phyloP scores from a whole-genome alignment of 2,329 filamentous ascomycete species.

The Penicillium sp. region DNA sequence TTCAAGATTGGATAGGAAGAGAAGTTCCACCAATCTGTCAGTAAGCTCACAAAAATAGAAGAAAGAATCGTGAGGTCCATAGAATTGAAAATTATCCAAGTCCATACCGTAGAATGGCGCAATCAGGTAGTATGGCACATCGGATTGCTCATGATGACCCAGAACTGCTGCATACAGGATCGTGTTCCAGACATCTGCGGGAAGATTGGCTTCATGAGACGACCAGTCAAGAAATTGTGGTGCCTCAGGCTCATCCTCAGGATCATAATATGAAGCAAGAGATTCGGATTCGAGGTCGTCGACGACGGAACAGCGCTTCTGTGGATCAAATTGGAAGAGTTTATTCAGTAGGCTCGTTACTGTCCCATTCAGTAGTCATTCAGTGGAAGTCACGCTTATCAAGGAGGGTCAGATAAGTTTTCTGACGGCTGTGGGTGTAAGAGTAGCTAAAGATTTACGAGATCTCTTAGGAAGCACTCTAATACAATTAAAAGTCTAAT shows the following conservation, averaged over 20 bases:
- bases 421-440: slow-evolving; percentile 92
- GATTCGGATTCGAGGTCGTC: slow-evolving; percentile 88
- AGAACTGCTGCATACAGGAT: slow-evolving; percentile 75
- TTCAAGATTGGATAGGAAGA: neutral
- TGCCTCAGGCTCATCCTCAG: slow-evolving; percentile 89
- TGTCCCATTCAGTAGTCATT: slow-evolving; percentile 39
- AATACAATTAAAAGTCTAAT: slow-evolving; percentile 88
- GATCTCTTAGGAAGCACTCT: slow-evolving; percentile 94
- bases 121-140: neutral
- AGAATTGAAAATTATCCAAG: slow-evolving; percentile 2
- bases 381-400: no score
- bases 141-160: slow-evolving; percentile 20
- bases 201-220: slow-evolving; percentile 94
- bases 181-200: slow-evolving; percentile 98
- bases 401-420: slow-evolving; percentile 61
- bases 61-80: neutral
- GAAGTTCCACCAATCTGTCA: neutral
- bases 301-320: slow-evolving; percentile 84
- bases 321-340: slow-evolving; percentile 97
- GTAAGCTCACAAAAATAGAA: neutral
- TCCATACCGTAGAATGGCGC: slow-evolving; percentile 16
- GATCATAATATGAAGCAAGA: slow-evolving; percentile 94
- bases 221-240: slow-evolving; percentile 99
- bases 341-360: slow-evolving; percentile 90
- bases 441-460: slow-evolving; percentile 78